Conservation (phyloP, 305 asterid genomes). For the Plantago lanceolata region DNA sequence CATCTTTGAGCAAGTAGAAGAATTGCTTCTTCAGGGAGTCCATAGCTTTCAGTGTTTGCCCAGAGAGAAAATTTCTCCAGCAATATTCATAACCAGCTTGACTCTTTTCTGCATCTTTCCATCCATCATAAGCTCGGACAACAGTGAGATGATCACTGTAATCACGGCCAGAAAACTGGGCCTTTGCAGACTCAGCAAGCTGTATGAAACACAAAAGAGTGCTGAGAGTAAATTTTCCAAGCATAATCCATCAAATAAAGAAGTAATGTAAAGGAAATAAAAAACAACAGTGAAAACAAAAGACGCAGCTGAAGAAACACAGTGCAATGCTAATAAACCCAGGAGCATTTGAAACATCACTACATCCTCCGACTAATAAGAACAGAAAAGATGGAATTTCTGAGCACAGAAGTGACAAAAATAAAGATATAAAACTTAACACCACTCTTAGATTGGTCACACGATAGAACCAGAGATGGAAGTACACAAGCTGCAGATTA, state of each 20-base stretch:
- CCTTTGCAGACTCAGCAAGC: slow-evolving; percentile 96
- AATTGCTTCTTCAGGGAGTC: slow-evolving; percentile 88
- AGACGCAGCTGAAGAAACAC: neutral
- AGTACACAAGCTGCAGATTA: neutral
- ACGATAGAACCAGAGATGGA: neutral
- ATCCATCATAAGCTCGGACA: slow-evolving; percentile 84
- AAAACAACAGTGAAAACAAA: slow-evolving; percentile 1
- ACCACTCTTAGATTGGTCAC: neutral
- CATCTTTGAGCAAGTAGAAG: slow-evolving; percentile 63
- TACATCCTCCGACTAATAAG: neutral
- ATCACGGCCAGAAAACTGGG: slow-evolving; percentile 81
- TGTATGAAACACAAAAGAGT: slow-evolving; percentile 36
- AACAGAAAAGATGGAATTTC: neutral
- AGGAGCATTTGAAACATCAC: slow-evolving; percentile 3
- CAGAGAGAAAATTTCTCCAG: slow-evolving; percentile 86
- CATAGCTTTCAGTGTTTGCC: slow-evolving; percentile 81
- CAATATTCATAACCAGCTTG: slow-evolving; percentile 78
- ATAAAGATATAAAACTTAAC: too few species aligned
- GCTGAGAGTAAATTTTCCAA: slow-evolving; percentile 15
- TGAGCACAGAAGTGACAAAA: neutral
- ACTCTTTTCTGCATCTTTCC: slow-evolving; percentile 81
- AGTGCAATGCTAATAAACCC: neutral
- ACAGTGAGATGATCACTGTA: slow-evolving; percentile 89
- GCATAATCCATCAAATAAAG: slow-evolving; percentile 14
- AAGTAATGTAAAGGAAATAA: slow-evolving; percentile 3